phyloP scores from a whole-genome alignment of 352 stramenopile species.

The Phytophthora lateralis region DNA sequence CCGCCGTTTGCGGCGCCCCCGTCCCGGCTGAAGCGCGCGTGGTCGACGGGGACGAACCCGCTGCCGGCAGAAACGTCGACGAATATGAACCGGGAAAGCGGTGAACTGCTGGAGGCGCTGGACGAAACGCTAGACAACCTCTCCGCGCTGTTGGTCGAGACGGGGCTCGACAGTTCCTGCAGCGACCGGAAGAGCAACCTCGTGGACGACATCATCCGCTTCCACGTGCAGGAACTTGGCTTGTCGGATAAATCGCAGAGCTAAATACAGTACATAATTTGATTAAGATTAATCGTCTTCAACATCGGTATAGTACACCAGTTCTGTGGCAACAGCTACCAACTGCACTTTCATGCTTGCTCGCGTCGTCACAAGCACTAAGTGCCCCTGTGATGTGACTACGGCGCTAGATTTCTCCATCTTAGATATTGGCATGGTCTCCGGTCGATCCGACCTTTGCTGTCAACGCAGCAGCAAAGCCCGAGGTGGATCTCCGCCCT shows the following conservation, averaged over 20 bases:
- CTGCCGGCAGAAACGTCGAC: slow-evolving; percentile 19
- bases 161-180: slow-evolving; percentile 18
- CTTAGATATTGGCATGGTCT: slow-evolving; percentile 7
- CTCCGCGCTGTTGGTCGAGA: slow-evolving; percentile 38
- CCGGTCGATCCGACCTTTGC: slow-evolving; percentile 7
- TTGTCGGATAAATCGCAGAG: slow-evolving; percentile 8
- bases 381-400: slow-evolving; percentile 7
- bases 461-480: slow-evolving; percentile 4
- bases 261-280: slow-evolving; percentile 4
- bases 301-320: too few relatives aligned
- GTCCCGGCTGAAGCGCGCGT: slow-evolving; percentile 27
- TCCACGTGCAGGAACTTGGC: slow-evolving; percentile 46
- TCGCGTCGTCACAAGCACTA: neutral
- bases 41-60: slow-evolving; percentile 34
- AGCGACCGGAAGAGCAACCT: slow-evolving; percentile 22
- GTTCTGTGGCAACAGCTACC: neutral
- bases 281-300: slow-evolving; percentile 3
- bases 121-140: slow-evolving; percentile 42
- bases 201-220: slow-evolving; percentile 51
- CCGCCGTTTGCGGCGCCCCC: slow-evolving; percentile 3
- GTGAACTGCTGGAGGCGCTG: slow-evolving; percentile 15
- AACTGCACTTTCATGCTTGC: too few relatives aligned
- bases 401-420: slow-evolving; percentile 12
- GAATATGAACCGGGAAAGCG: slow-evolving; percentile 25
- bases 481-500: slow-evolving; percentile 15